Evolutionary conservation across 148 eudicot genomes (phyloP).

Genomic region (Rhododendron simsii): DNA sequence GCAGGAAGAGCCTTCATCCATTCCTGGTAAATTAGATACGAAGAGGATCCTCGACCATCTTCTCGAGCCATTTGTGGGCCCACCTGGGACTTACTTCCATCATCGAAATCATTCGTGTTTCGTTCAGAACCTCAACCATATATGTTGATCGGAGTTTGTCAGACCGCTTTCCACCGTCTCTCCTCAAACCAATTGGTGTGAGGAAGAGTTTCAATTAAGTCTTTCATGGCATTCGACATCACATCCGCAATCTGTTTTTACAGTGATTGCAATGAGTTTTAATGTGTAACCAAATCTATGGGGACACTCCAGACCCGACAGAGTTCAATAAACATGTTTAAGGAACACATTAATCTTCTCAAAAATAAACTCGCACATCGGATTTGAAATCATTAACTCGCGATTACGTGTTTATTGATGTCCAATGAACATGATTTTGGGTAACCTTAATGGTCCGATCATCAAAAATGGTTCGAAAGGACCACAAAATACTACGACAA

Average conservation of each 20-base stretch:
- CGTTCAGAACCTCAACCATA: neutral
- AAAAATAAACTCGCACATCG: neutral
- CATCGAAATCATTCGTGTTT: neutral
- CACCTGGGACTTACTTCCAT: neutral
- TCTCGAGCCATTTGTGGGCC: neutral
- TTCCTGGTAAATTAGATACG: neutral
- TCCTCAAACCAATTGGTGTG: too few species aligned
- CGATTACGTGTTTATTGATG: neutral
- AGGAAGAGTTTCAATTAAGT: too few species aligned
- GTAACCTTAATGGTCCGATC: neutral
- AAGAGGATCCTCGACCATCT: neutral
- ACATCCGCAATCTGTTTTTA: too few species aligned
- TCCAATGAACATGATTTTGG: neutral
- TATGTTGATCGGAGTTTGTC: neutral
- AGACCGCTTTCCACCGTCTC: too few species aligned
- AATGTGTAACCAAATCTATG: too few species aligned
- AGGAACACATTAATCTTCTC: neutral
- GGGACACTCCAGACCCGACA: too few species aligned
- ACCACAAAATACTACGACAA: neutral
- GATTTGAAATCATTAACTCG: neutral
- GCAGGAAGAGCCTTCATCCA: neutral
- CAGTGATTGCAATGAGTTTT: too few species aligned
- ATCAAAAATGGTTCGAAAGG: neutral
- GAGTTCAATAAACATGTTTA: neutral
- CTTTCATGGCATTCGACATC: too few species aligned